phyloP scores from a whole-genome alignment of 2,329 filamentous ascomycete species.

The Fusarium pseudoanthophilum region DNA sequence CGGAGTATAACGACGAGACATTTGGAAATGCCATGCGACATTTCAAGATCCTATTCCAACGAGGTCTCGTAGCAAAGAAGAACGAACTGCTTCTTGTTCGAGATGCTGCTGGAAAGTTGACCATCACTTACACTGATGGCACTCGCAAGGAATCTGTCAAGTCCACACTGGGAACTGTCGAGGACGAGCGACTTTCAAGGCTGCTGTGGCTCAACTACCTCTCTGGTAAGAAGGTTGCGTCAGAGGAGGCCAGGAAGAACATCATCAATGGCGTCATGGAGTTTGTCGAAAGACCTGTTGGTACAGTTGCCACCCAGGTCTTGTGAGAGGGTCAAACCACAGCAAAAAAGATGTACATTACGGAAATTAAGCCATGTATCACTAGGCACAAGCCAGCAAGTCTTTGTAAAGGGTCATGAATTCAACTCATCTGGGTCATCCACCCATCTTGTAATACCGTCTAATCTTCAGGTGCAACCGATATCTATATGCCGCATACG shows the following conservation, averaged over 20 bases:
- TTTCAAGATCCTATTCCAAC: slow-evolving; percentile 85
- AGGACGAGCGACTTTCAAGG: slow-evolving; percentile 82
- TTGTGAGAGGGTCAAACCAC: slow-evolving; percentile 47
- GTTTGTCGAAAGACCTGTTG: slow-evolving; percentile 87
- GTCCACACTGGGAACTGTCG: slow-evolving; percentile 74
- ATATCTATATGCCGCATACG: slow-evolving; percentile 1
- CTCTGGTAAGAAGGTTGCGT: slow-evolving; percentile 86
- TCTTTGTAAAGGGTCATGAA: slow-evolving; percentile 22
- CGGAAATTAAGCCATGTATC: slow-evolving; percentile 33
- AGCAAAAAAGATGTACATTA: slow-evolving; percentile 37
- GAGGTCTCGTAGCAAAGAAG: slow-evolving; percentile 82
- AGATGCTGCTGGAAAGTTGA: slow-evolving; percentile 71
- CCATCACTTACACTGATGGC: slow-evolving; percentile 74
- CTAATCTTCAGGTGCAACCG: slow-evolving; percentile 1
- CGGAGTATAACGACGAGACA: slow-evolving; percentile 71
- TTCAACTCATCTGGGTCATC: slow-evolving; percentile 30
- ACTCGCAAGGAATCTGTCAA: slow-evolving; percentile 58
- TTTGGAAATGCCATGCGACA: slow-evolving; percentile 80
- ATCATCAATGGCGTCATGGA: slow-evolving; percentile 90
- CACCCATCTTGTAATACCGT: slow-evolving; percentile 3
- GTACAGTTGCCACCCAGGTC: slow-evolving; percentile 86
- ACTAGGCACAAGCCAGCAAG: slow-evolving; percentile 34
- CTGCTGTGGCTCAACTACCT: slow-evolving; percentile 92
- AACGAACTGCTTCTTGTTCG: slow-evolving; percentile 80
- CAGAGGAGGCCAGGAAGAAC: slow-evolving; percentile 80